Conservation (phyloP, 805 yeast genomes). For the Danielia reshetovae region DNA sequence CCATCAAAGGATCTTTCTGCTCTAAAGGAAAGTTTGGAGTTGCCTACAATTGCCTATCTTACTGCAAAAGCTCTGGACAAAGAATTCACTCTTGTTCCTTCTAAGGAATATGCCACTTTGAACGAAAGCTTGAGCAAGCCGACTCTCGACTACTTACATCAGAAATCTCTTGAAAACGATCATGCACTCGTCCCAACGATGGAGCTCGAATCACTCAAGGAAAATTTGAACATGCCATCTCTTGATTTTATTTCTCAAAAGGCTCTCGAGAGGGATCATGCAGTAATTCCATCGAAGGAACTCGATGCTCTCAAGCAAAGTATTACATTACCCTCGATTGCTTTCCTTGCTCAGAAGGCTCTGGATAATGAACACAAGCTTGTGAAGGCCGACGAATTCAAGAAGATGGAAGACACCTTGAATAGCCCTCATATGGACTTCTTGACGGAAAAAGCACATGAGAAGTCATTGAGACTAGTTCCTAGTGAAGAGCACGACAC, state of each 20-base stretch:
- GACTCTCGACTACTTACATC: background rate
- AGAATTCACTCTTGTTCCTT: constrained; percentile 14
- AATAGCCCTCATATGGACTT: background rate
- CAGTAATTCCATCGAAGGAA: too few relatives aligned
- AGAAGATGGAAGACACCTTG: background rate
- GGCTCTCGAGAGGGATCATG: too few relatives aligned
- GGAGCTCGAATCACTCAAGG: background rate
- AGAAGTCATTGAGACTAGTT: background rate
- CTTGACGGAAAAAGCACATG: background rate
- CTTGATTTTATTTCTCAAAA: too few relatives aligned
- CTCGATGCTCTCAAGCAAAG: background rate
- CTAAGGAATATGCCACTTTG: background rate
- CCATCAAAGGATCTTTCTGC: background rate
- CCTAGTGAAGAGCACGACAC: too few relatives aligned
- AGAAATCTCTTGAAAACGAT: background rate
- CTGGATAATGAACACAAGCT: too few relatives aligned
- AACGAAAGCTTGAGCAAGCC: background rate
- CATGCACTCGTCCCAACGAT: background rate
- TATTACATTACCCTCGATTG: too few relatives aligned
- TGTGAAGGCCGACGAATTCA: too few relatives aligned
- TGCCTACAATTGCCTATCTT: constrained; percentile 2
- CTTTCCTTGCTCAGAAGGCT: too few relatives aligned
- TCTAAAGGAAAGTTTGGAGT: background rate
- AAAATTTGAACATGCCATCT: too few relatives aligned
- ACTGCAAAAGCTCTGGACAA: constrained; percentile 2